A percentile compares a stretch with the other conserved stretches of the same genome.
Conservation (phyloP, 106 monocot genomes). For the Narthecium ossifragum region DNA sequence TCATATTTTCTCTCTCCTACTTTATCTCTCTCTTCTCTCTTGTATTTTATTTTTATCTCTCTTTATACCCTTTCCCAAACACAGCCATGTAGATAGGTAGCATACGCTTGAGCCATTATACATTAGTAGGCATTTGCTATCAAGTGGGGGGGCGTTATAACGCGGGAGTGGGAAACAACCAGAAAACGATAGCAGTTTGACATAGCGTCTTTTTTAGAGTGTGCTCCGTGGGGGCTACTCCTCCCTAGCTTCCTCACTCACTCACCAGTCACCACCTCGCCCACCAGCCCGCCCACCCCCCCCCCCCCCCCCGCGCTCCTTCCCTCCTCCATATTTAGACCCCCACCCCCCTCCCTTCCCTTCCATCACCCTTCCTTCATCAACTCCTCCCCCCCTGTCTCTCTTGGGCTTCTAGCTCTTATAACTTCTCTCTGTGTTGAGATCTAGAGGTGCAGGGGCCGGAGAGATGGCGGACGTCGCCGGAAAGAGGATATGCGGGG, state of each 20-base stretch:
- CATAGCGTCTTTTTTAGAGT: neutral
- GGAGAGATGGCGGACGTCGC: slow-evolving; percentile 35
- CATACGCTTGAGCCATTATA: no score
- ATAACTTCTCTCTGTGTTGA: no score
- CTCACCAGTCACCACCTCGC: no score
- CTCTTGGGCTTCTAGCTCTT: neutral
- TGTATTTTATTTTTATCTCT: no score
- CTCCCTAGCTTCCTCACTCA: neutral
- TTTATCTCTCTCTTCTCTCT: no score
- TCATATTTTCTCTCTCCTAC: no score
- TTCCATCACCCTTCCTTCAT: neutral
- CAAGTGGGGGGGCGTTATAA: no score
- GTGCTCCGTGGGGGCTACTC: neutral
- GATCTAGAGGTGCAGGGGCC: neutral
- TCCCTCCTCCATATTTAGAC: neutral
- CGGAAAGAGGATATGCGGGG: slow-evolving; percentile 32
- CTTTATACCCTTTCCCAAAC: no score
- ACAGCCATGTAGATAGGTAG: no score
- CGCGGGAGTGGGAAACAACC: slow-evolving; percentile 25
- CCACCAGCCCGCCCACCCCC: neutral
- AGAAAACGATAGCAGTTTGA: slow-evolving; percentile 11
- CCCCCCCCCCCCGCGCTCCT: neutral
- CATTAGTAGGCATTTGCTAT: no score
- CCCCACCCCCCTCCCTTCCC: neutral
- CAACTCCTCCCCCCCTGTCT: neutral